phyloP scores from a whole-genome alignment of 441 rosid species.

The Metrosideros polymorpha region DNA sequence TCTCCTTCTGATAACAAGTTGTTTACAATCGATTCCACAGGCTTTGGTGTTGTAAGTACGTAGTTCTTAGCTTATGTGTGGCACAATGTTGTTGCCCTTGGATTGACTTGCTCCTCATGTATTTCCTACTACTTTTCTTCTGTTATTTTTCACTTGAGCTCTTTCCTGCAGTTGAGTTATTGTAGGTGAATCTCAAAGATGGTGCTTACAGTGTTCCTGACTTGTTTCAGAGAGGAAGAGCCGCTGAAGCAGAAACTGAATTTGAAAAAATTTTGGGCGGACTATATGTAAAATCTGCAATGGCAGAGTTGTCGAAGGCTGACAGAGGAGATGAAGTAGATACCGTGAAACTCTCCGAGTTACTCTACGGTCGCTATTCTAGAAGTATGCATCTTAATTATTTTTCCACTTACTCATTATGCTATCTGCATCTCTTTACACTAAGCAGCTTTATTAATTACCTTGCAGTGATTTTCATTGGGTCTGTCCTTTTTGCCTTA shows the following conservation, averaged over 20 bases:
- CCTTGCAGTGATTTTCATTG: constrained; percentile 77
- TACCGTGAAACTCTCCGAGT: constrained; percentile 42
- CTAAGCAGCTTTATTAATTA: constrained; percentile 19
- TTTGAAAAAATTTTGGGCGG: constrained; percentile 62
- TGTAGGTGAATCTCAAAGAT: neutral
- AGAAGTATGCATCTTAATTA: constrained; percentile 25
- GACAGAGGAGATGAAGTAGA: constrained; percentile 48
- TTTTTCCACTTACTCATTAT: neutral
- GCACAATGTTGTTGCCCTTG: neutral
- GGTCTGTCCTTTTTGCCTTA: constrained; percentile 67
- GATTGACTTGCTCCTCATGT: neutral
- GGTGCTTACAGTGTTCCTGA: constrained; percentile 4
- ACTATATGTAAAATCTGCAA: constrained; percentile 41
- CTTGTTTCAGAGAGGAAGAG: constrained; percentile 50
- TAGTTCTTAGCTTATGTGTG: neutral
- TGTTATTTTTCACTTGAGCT: neutral
- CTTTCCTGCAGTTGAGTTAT: neutral
- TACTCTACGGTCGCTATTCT: constrained; percentile 46
- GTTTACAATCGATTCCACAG: neutral
- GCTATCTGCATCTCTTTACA: constrained; percentile 3
- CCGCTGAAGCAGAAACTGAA: constrained; percentile 54
- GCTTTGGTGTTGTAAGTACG: neutral
- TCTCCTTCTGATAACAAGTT: neutral
- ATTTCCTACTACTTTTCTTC: neutral
- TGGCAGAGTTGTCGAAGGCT: constrained; percentile 53